These are phyloP conservation scores for Kwoniella botswanensis DNA, from an alignment of 768 basidiomycete species.

Conservation along the genomic window DNA sequence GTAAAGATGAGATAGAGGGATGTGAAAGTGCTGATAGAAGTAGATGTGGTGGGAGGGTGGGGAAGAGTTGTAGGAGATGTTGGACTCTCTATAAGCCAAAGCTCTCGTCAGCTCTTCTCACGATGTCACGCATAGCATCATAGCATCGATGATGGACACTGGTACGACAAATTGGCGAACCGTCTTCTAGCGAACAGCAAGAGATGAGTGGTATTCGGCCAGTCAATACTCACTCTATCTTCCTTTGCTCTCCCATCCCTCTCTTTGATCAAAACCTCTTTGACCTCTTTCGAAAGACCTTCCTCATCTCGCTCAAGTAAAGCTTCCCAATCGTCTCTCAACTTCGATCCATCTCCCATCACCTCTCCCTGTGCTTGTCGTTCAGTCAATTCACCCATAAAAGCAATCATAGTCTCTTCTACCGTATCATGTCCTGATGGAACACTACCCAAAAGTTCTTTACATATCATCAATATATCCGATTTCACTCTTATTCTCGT, in stretches of 20 bases:
- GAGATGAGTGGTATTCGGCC: neutral
- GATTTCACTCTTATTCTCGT: slow-evolving; percentile 20
- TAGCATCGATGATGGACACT: too few relatives aligned
- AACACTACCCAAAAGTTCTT: slow-evolving; percentile 21
- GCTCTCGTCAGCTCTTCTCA: neutral
- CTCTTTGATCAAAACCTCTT: slow-evolving; percentile 20
- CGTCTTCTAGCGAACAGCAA: neutral
- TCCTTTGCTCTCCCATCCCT: slow-evolving; percentile 24
- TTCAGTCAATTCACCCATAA: slow-evolving; percentile 14
- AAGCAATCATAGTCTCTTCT: slow-evolving; percentile 21
- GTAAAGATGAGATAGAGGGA: slow-evolving; percentile 35
- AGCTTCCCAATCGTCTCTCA: slow-evolving; percentile 18
- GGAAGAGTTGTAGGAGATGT: slow-evolving; percentile 48
- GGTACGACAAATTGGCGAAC: too few relatives aligned
- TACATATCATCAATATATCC: slow-evolving; percentile 32
- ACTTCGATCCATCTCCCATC: neutral
- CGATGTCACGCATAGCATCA: too few relatives aligned
- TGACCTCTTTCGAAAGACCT: slow-evolving; percentile 19
- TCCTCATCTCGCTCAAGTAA: slow-evolving; percentile 1
- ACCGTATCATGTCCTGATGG: slow-evolving; percentile 12
- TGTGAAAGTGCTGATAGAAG: slow-evolving; percentile 48
- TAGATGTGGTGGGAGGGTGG: slow-evolving; percentile 41
- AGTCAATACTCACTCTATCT: slow-evolving; percentile 32
- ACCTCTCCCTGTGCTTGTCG: neutral
- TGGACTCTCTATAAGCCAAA: slow-evolving; percentile 34